These are phyloP conservation scores for Lactarius tabidus DNA, from an alignment of 768 basidiomycete species.

Conservation along the genomic window DNA sequence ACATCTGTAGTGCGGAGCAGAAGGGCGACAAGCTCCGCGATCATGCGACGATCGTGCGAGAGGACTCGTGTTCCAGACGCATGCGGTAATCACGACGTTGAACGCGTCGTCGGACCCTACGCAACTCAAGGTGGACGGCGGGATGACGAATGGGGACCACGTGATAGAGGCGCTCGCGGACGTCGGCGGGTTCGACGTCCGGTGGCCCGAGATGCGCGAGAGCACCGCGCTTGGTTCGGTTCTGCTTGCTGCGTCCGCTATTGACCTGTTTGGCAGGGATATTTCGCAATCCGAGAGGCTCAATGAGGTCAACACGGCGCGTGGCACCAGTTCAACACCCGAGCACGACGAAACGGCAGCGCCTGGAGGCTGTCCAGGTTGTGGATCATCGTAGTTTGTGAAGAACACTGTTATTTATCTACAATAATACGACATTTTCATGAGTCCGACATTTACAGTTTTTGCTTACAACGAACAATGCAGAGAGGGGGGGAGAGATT, in stretches of 20 bases:
- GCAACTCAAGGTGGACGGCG: slow-evolving; percentile 94
- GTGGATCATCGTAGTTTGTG: not conserved
- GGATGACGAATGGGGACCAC: slow-evolving; percentile 92
- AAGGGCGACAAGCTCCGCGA: slow-evolving; percentile 86
- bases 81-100: slow-evolving; percentile 90
- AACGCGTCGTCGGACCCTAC: slow-evolving; percentile 80
- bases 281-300: slow-evolving; percentile 78
- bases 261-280: slow-evolving; percentile 91
- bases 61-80: slow-evolving; percentile 94
- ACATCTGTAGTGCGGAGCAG: slow-evolving; percentile 91
- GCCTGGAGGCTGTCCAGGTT: slow-evolving; percentile 37
- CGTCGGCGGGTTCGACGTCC: slow-evolving; percentile 86
- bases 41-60: slow-evolving; percentile 93
- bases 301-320: slow-evolving; percentile 80
- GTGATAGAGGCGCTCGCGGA: slow-evolving; percentile 86
- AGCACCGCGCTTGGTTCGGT: slow-evolving; percentile 93
- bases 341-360: slow-evolving; percentile 44
- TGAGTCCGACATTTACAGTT: not conserved
- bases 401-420: not conserved
- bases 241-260: slow-evolving; percentile 84
- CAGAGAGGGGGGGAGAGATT: not conserved
- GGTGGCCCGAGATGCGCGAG: slow-evolving; percentile 97
- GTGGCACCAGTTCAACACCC: slow-evolving; percentile 71
- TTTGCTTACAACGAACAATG: not conserved
- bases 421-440: not conserved